Base-by-base conservation (phyloP, 202 grass and related monocot species). In the Dendrocalamus latiflorus region DNA sequence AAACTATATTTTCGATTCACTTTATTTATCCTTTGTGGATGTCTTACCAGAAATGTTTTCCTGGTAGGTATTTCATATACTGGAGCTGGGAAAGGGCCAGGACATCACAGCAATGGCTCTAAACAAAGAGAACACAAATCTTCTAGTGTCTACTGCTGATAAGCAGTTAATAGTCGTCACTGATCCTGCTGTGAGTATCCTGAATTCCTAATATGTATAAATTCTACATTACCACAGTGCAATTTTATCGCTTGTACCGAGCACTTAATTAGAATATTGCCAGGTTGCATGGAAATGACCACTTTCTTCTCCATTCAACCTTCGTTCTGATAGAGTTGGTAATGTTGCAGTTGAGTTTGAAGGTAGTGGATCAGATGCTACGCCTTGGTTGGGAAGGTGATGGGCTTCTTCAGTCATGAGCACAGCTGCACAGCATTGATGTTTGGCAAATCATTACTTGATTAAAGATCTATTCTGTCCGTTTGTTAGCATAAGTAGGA, bases 381-480 rank as follows among this genome's bases (percentile, higher is more conserved):
- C 93, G 96, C 54, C 96, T 99, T 87, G 96, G 96, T 69, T 98
- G 96, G 93, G 96, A 98, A 90, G 93, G 96, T 67, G 96, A 95
- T 72, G 95, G 96, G n/a, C 88, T 99, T 59, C 96, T 95, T 83
- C 87, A 86, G 74, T 89, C 88, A 86, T 90, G 83, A 95, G 65
- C 16, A 79, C 63, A 69, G 6, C 47, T 93, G 65, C 16, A 79
- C 63, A 69, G 6, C 47, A 68, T 59, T 43, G 12, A 34, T 74
- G 55, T 70, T 48, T 45, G 44, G 58, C 42, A 77, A 59, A 76
- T 67, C 33, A 86, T 44, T 77, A 25, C 66, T 48, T 58, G 33
- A 18, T 59, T 78, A 65, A 81, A 58, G 24, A 63, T 79, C 20
- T 74, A 3, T 21, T 6, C 17, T 44, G 36, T 37, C n/a, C 12